Conservation (phyloP, 345 rosid species). For the Moricandia moricandioides region DNA sequence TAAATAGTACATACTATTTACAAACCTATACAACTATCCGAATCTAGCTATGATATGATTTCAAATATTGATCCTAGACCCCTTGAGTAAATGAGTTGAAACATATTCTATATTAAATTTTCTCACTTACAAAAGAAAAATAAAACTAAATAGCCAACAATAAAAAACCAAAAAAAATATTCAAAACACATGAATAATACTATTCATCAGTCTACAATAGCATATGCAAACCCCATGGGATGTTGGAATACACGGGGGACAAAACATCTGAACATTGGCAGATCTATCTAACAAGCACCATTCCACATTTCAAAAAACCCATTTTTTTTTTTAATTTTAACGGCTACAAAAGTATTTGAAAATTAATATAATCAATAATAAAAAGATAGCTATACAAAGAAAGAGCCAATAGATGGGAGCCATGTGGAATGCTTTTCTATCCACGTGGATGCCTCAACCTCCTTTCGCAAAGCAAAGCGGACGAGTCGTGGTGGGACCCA, state of each 20-base stretch:
- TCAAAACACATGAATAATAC: constrained; percentile 16
- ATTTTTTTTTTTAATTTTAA: not conserved
- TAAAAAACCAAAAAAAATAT: not conserved
- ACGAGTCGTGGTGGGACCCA: constrained; percentile 40
- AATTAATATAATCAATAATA: not conserved
- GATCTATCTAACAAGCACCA: constrained; percentile 6
- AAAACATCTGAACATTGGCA: constrained; percentile 32
- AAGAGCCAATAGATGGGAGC: constrained; percentile 7
- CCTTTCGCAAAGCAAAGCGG: constrained; percentile 26
- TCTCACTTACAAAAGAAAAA: not conserved
- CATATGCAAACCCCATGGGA: constrained; percentile 31
- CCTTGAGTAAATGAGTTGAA: not conserved
- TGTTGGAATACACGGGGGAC: constrained; percentile 40
- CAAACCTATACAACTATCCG: not conserved
- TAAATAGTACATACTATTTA: constrained; percentile 7
- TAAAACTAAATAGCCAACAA: constrained; percentile 1
- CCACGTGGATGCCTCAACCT: constrained; percentile 39
- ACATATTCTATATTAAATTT: not conserved
- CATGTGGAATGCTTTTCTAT: constrained; percentile 16
- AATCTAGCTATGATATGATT: constrained; percentile 9
- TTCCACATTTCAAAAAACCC: constrained; percentile 3
- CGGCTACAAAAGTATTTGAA: constrained; percentile 23
- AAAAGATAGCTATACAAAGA: not conserved
- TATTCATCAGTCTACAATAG: constrained; percentile 25
- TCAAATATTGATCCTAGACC: not conserved